Conservation (phyloP, 495 filamentous ascomycete species). For the Aspergillus coremiiformis region DNA sequence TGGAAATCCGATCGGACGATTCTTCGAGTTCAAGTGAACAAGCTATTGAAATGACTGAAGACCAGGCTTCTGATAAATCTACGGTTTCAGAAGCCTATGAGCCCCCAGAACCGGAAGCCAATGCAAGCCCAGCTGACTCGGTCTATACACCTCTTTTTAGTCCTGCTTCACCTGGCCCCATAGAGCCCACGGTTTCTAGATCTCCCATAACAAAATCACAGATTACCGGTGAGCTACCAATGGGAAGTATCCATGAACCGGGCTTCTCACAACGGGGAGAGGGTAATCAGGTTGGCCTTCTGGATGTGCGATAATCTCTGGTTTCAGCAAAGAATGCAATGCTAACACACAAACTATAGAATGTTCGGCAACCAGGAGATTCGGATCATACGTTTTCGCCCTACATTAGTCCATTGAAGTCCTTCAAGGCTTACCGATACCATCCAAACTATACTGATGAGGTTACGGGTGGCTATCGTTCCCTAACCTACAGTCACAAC, state of each 20-base stretch:
- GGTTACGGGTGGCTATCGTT: constrained; percentile 71
- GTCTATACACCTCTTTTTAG: constrained; percentile 35
- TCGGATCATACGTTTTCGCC: constrained; percentile 49
- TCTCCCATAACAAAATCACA: constrained; percentile 17
- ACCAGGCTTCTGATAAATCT: constrained; percentile 22
- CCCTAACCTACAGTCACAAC: constrained; percentile 84
- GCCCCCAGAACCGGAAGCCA: constrained; percentile 45
- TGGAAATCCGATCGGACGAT: constrained; percentile 1
- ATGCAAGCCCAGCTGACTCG: constrained; percentile 24
- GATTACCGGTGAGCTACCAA: constrained; percentile 26
- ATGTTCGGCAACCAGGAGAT: constrained; percentile 9
- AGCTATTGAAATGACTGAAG: constrained; percentile 3
- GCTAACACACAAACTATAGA: constrained; percentile 18
- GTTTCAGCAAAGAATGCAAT: constrained; percentile 2
- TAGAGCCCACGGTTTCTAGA: constrained; percentile 13
- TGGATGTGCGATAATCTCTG: constrained; percentile 32
- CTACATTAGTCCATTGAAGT: constrained; percentile 74
- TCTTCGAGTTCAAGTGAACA: constrained; percentile 10
- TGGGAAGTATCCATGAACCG: constrained; percentile 23
- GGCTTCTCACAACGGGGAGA: constrained; percentile 10
- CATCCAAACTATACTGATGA: constrained; percentile 65
- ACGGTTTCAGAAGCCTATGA: constrained; percentile 49
- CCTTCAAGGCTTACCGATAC: constrained; percentile 83
- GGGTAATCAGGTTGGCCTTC: constrained; percentile 23
- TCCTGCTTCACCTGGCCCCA: constrained; percentile 21